These are phyloP conservation scores for Talaromyces albobiverticillius DNA, from an alignment of 2,329 filamentous ascomycete species.

Conservation along the genomic window DNA sequence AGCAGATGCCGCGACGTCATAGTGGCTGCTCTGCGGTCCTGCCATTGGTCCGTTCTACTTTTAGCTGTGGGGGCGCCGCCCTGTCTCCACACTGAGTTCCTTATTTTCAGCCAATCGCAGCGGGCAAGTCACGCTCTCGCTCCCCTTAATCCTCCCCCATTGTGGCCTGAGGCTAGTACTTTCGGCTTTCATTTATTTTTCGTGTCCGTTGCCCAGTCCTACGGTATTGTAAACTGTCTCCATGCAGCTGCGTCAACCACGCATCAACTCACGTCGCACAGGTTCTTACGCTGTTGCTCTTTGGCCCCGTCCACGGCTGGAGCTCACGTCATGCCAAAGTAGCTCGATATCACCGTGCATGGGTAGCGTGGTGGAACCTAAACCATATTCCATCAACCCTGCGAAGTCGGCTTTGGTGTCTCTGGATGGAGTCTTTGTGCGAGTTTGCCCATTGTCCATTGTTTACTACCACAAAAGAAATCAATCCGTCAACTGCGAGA, in stretches of 20 bases:
- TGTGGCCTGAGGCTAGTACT: not conserved
- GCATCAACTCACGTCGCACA: no score
- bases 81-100: not conserved
- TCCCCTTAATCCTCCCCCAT: not conserved
- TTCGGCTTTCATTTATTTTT: no score
- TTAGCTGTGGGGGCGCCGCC: not conserved
- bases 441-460: no score
- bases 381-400: not conserved
- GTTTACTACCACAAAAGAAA: no score
- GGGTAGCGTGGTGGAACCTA: not conserved
- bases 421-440: no score
- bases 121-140: not conserved
- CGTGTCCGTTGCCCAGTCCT: no score
- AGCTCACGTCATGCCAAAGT: not conserved
- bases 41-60: not conserved
- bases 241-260: no score
- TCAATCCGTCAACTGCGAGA: not conserved
- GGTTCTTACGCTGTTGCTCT: no score
- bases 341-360: slow-evolving; percentile 6
- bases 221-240: no score
- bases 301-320: not conserved
- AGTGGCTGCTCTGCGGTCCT: not conserved
- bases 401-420: no score
- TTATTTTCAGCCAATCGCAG: not conserved
- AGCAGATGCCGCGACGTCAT: slow-evolving; percentile 6